These are phyloP conservation scores for Talaromyces proteolyticus DNA, from an alignment of 495 filamentous ascomycete genomes.

Conservation along the genomic window DNA sequence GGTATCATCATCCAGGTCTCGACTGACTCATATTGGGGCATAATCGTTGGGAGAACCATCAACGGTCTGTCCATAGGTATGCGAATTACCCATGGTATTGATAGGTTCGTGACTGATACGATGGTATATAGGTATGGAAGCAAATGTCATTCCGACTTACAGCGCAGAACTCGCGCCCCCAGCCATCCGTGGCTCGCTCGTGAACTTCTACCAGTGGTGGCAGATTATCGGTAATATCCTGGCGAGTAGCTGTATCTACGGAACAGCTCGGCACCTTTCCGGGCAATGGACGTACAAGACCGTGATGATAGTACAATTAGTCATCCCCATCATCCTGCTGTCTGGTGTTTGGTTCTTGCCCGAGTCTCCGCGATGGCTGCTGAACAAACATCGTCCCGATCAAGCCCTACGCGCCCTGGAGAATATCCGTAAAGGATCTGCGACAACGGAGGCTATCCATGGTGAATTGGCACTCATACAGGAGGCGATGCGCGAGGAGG, in stretches of 20 bases:
- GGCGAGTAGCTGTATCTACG: slow-evolving; percentile 7
- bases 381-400: slow-evolving; percentile 38
- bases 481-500: slow-evolving; percentile 40
- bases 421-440: slow-evolving; percentile 30
- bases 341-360: slow-evolving; percentile 51
- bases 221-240: slow-evolving; percentile 6
- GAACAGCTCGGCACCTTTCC: background rate
- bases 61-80: background rate
- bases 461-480: slow-evolving; percentile 25
- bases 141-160: slow-evolving; percentile 11
- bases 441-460: slow-evolving; percentile 34
- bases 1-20: slow-evolving; percentile 8
- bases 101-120: background rate
- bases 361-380: slow-evolving; percentile 56
- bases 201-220: slow-evolving; percentile 3
- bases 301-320: slow-evolving; percentile 7
- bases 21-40: slow-evolving; percentile 9
- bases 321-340: slow-evolving; percentile 44
- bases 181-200: slow-evolving; percentile 3
- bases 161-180: slow-evolving; percentile 8
- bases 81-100: slow-evolving; percentile 7
- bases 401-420: slow-evolving; percentile 38
- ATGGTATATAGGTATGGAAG: slow-evolving; percentile 9
- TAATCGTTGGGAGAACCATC: slow-evolving; percentile 10
- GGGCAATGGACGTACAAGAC: slow-evolving; percentile 1